These are phyloP conservation scores for Daldinia sp. DNA, from an alignment of 2,329 filamentous ascomycete species.

Conservation along the genomic window DNA sequence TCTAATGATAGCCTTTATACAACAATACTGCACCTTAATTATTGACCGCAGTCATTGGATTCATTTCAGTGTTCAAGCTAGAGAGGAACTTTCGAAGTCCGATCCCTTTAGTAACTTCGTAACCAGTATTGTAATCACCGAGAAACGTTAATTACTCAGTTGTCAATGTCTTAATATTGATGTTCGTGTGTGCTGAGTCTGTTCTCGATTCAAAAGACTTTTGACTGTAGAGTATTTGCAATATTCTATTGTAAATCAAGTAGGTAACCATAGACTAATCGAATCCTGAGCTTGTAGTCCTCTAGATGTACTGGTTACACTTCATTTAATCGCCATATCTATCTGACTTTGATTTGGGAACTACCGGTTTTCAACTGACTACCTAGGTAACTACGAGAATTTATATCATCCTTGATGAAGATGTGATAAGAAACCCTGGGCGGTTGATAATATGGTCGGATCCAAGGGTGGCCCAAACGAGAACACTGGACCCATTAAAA, in stretches of 20 bases:
- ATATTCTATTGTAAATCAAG: background rate
- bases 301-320: background rate
- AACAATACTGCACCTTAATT: no score
- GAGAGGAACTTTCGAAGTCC: no score
- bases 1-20: no score
- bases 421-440: slow-evolving; percentile 2
- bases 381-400: background rate
- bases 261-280: background rate
- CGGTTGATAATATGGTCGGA: background rate
- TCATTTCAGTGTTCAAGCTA: no score
- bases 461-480: background rate
- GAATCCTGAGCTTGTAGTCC: background rate
- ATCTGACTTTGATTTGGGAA: background rate
- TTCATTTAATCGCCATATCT: no score
- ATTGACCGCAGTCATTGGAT: no score
- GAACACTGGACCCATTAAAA: background rate
- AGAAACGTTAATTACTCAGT: no score
- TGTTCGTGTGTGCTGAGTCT: background rate
- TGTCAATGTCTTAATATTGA: no score
- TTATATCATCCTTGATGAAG: background rate
- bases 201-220: background rate
- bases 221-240: background rate
- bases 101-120: no score
- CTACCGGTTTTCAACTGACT: background rate
- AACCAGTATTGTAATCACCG: no score